Percentiles rank a stretch among this genome's conserved stretches.
phyloP scores from a whole-genome alignment of 192 early-diverging fungal genomes.

The Geosiphon pyriformis region DNA sequence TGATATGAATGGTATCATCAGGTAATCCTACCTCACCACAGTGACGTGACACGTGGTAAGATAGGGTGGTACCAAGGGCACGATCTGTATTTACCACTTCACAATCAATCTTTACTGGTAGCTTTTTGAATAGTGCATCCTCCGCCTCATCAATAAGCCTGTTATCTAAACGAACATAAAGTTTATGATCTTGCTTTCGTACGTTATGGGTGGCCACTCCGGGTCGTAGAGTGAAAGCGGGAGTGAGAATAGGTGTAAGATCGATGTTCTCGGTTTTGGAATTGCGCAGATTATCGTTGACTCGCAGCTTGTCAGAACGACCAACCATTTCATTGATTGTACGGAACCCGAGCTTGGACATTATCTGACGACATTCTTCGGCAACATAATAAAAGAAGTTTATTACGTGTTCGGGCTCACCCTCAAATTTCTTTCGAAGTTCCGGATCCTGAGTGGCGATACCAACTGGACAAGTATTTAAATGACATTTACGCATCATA shows the following conservation, averaged over 20 bases:
- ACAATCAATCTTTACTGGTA: constrained; percentile 52
- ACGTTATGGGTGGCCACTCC: constrained; percentile 82
- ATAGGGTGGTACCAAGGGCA: constrained; percentile 86
- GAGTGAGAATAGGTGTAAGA: constrained; percentile 79
- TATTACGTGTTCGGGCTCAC: constrained; percentile 92
- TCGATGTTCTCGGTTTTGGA: constrained; percentile 86
- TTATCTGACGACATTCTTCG: constrained; percentile 87
- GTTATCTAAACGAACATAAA: constrained; percentile 84
- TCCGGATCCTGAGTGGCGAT: constrained; percentile 95
- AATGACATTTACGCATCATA: constrained; percentile 89
- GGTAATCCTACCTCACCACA: constrained; percentile 81
- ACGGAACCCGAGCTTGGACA: constrained; percentile 92
- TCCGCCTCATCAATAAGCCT: constrained; percentile 79
- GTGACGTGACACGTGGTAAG: constrained; percentile 77
- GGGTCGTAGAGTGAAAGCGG: constrained; percentile 79
- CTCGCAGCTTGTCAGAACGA: constrained; percentile 75
- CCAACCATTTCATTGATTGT: constrained; percentile 96
- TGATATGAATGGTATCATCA: constrained; percentile 80
- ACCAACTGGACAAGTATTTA: constrained; percentile 96
- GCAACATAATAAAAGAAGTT: constrained; percentile 99
- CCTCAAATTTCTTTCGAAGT: constrained; percentile 90
- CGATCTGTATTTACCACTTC: constrained; percentile 92
- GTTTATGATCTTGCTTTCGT: constrained; percentile 81
- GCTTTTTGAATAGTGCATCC: constrained; percentile 55
- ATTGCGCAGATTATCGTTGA: constrained; percentile 68